A percentile compares a stretch with the other conserved stretches of the same genome.
Conservation (phyloP, 2,329 filamentous ascomycete genomes). For the Phialemoniopsis sp. region DNA sequence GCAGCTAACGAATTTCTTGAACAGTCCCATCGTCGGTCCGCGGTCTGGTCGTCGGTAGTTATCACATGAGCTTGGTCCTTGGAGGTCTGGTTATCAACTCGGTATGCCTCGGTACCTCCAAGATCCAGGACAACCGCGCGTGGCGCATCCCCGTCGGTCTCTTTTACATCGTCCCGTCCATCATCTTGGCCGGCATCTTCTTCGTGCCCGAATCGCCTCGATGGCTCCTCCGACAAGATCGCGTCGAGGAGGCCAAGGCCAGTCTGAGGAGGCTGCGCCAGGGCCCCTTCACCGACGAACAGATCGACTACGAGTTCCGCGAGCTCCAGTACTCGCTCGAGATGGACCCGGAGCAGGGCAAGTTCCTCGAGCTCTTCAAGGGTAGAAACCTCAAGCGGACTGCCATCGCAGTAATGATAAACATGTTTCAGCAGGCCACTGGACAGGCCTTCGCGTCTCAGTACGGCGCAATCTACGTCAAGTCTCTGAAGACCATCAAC, state of each 20-base stretch:
- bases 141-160: conserved; percentile 27
- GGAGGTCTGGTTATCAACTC: conserved; percentile 15
- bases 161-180: conserved; percentile 24
- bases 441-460: conserved; percentile 20
- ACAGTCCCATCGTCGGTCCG: conserved; percentile 20
- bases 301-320: conserved; percentile 9
- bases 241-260: no score
- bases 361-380: conserved; percentile 7
- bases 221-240: conserved; percentile 16
- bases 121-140: conserved; percentile 18
- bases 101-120: conserved; percentile 21
- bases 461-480: conserved; percentile 24
- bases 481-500: conserved; percentile 19
- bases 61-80: conserved; percentile 23
- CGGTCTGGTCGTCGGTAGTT: conserved; percentile 27
- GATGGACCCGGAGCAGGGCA: conserved; percentile 5
- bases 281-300: conserved; percentile 6
- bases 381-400: conserved; percentile 15
- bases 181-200: conserved; percentile 17
- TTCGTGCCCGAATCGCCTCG: conserved; percentile 20
- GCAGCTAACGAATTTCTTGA: no score
- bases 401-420: conserved; percentile 16
- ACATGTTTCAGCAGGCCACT: conserved; percentile 23
- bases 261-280: conserved; percentile 10
- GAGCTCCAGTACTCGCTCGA: conserved; percentile 2